phyloP scores from a whole-genome alignment of 495 filamentous ascomycete species.

The Daldinia decipiens region DNA sequence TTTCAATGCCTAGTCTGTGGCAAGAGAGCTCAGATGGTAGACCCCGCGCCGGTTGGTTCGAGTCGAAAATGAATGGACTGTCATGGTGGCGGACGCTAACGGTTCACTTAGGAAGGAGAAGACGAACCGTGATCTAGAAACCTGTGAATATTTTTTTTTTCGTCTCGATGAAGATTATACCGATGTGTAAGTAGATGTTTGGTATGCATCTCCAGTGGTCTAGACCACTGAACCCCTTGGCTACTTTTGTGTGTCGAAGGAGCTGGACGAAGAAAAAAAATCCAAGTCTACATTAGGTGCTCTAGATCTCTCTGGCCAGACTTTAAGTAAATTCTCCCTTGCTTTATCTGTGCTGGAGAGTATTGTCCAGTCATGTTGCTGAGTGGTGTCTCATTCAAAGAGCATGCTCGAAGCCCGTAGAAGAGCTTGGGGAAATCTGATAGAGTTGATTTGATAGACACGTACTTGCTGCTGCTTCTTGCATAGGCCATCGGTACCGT shows the following conservation, averaged over 20 bases:
- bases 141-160: background rate
- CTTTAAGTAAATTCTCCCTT: slow-evolving; percentile 19
- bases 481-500: slow-evolving; percentile 19
- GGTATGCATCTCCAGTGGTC: slow-evolving; percentile 12
- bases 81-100: slow-evolving; percentile 27
- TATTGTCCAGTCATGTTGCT: slow-evolving; percentile 16
- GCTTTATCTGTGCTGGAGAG: slow-evolving; percentile 20
- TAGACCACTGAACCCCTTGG: slow-evolving; percentile 26
- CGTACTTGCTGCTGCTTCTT: slow-evolving; percentile 3
- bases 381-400: slow-evolving; percentile 26
- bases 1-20: slow-evolving; percentile 22
- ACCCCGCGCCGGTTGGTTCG: slow-evolving; percentile 5
- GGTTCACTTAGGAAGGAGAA: slow-evolving; percentile 34
- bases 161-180: slow-evolving; percentile 1
- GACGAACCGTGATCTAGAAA: slow-evolving; percentile 19
- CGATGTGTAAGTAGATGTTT: slow-evolving; percentile 14
- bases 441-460: slow-evolving; percentile 30
- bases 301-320: background rate
- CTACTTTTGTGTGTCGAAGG: slow-evolving; percentile 13
- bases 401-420: slow-evolving; percentile 30
- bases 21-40: slow-evolving; percentile 23
- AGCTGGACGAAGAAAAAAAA: slow-evolving; percentile 5
- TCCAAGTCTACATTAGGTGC: background rate
- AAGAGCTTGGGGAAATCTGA: slow-evolving; percentile 35
- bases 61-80: slow-evolving; percentile 10